phyloP scores from a whole-genome alignment of 1,139 yeast genomes.

The Pichia sp. region DNA sequence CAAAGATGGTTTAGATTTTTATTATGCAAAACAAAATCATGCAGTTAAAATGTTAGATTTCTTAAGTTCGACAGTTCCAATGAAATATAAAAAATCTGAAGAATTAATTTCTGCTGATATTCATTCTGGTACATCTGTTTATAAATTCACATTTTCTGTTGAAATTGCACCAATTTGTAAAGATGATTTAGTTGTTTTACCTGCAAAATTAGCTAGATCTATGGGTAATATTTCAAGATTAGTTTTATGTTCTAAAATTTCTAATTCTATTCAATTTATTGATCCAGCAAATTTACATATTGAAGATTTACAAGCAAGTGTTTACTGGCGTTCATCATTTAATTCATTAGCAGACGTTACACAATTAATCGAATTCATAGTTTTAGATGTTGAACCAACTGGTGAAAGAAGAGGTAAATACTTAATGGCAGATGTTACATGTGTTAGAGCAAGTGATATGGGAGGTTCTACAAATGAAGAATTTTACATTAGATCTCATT shows the following conservation, averaged over 20 bases:
- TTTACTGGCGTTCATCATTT: constrained; percentile 87
- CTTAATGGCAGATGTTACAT: constrained; percentile 84
- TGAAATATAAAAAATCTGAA: constrained; percentile 77
- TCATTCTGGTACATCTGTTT: constrained; percentile 81
- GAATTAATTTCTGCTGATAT: constrained; percentile 90
- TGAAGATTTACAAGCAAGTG: constrained; percentile 70
- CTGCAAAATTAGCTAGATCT: constrained; percentile 75
- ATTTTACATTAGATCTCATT: constrained; percentile 77
- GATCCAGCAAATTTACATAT: constrained; percentile 79
- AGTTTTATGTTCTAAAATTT: constrained; percentile 77
- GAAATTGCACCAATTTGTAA: constrained; percentile 97
- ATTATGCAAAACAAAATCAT: constrained; percentile 80
- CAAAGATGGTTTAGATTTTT: constrained; percentile 93
- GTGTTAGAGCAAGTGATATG: constrained; percentile 80
- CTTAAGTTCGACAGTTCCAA: constrained; percentile 80
- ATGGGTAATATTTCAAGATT: constrained; percentile 80
- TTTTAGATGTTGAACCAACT: constrained; percentile 89
- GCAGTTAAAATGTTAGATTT: constrained; percentile 94
- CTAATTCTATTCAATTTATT: constrained; percentile 77
- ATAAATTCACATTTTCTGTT: constrained; percentile 86
- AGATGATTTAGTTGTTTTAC: constrained; percentile 89
- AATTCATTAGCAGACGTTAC: constrained; percentile 69
- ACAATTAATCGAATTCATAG: constrained; percentile 80
- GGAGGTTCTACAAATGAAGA: constrained; percentile 71
- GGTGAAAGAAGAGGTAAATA: constrained; percentile 76